phyloP scores from a whole-genome alignment of 129 eudicot species.

The Daucus carota region DH1_v3.0 NC_030387.2:41493001-41493500 shows the following conservation, averaged over 20 bases:
- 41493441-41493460: conserved; percentile 8
- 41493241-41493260: neutral
- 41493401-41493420: conserved; percentile 47
- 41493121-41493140: neutral
- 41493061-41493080: too few relatives aligned
- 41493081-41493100: too few relatives aligned
- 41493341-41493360: conserved; percentile 5
- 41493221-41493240: neutral
- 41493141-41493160: neutral
- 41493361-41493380: conserved; percentile 12
- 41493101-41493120: too few relatives aligned
- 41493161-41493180: neutral
- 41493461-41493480: conserved; percentile 53
- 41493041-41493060: too few relatives aligned
- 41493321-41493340: too few relatives aligned
- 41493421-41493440: conserved; percentile 35
- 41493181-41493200: neutral
- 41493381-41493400: conserved; percentile 25
- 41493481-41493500: conserved; percentile 43
- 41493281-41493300: neutral
- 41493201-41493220: neutral
- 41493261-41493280: neutral
- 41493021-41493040: too few relatives aligned
- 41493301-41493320: too few relatives aligned
- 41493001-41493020: too few relatives aligned